phyloP scores from a whole-genome alignment of 768 basidiomycete species.

The Lentinus tigrinus region DNA sequence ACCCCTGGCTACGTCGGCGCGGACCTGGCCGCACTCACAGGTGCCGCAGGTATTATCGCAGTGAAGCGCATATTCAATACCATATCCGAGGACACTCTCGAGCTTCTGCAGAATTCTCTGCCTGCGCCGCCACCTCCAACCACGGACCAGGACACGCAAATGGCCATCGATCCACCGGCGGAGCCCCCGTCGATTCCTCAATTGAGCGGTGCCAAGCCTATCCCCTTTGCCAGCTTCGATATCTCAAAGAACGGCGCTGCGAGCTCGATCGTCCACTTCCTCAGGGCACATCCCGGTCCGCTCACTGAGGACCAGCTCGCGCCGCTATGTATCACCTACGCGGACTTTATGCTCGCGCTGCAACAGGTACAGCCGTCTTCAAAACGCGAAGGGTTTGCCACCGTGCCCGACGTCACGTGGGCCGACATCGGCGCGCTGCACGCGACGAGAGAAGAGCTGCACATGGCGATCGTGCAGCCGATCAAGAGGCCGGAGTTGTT shows the following conservation, averaged over 20 bases:
- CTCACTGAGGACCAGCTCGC: slow-evolving; percentile 76
- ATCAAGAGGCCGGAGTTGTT: slow-evolving; percentile 90
- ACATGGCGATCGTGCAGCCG: slow-evolving; percentile 97
- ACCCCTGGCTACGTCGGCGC: slow-evolving; percentile 99
- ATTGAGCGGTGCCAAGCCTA: slow-evolving; percentile 15
- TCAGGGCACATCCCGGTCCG: slow-evolving; percentile 81
- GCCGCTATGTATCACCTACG: slow-evolving; percentile 75
- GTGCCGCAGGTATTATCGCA: slow-evolving; percentile 92
- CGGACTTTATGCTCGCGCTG: slow-evolving; percentile 83
- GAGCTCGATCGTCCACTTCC: slow-evolving; percentile 85
- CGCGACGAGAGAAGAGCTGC: slow-evolving; percentile 81
- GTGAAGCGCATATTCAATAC: slow-evolving; percentile 92
- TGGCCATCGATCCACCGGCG: slow-evolving; percentile 36
- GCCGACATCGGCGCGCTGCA: slow-evolving; percentile 92
- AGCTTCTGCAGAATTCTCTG: slow-evolving; percentile 44
- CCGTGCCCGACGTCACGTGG: slow-evolving; percentile 95
- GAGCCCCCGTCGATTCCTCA: slow-evolving; percentile 5
- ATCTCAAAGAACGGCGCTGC: slow-evolving; percentile 38
- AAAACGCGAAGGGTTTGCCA: slow-evolving; percentile 96
- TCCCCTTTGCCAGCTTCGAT: slow-evolving; percentile 37
- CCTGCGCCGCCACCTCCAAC: neutral
- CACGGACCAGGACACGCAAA: slow-evolving; percentile 29
- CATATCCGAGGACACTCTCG: slow-evolving; percentile 58
- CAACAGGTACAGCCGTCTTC: slow-evolving; percentile 92
- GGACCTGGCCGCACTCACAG: slow-evolving; percentile 85